phyloP scores from a whole-genome alignment of 2,329 filamentous ascomycete genomes.

The Fusarium nurragi region DNA sequence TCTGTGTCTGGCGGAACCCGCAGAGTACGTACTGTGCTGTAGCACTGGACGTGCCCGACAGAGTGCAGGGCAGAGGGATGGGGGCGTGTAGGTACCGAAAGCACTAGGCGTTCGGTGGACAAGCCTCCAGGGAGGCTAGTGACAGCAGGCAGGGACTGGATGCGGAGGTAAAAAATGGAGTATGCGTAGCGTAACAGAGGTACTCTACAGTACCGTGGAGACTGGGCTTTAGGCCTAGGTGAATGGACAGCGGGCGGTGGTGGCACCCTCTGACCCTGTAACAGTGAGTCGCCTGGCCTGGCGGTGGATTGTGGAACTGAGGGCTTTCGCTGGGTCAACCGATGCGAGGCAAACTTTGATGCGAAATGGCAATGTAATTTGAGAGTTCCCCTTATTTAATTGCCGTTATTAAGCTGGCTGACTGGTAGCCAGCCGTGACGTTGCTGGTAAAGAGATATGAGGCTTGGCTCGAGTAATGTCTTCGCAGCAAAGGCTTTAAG shows the following conservation, averaged over 20 bases:
- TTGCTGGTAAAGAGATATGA: not conserved
- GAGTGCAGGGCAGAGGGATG: constrained; percentile 22
- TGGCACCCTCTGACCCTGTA: constrained; percentile 16
- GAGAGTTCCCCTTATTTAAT: constrained; percentile 4
- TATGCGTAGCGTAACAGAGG: constrained; percentile 27
- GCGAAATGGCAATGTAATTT: constrained; percentile 17
- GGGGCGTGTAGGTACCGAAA: constrained; percentile 35
- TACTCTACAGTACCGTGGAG: constrained; percentile 11
- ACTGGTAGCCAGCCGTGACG: constrained; percentile 11
- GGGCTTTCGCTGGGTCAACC: constrained; percentile 43
- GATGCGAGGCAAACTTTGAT: constrained; percentile 43
- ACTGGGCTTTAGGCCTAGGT: constrained; percentile 21
- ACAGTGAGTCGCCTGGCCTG: constrained; percentile 27
- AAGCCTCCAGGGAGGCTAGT: constrained; percentile 36
- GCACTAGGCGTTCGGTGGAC: constrained; percentile 38
- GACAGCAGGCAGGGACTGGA: constrained; percentile 38
- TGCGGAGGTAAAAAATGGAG: constrained; percentile 33
- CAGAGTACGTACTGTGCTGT: constrained; percentile 19
- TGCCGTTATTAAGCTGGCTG: constrained; percentile 13
- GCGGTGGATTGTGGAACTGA: constrained; percentile 39
- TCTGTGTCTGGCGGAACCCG: constrained; percentile 30
- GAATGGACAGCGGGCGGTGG: not conserved
- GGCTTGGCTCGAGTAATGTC: constrained; percentile 17
- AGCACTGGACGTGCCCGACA: not conserved
- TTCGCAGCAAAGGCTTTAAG: constrained; percentile 11